Percentiles rank a stretch among this genome's conserved stretches.
phyloP scores from a whole-genome alignment of 257 asterid species.

The Nicotiana benthamiana region DNA sequence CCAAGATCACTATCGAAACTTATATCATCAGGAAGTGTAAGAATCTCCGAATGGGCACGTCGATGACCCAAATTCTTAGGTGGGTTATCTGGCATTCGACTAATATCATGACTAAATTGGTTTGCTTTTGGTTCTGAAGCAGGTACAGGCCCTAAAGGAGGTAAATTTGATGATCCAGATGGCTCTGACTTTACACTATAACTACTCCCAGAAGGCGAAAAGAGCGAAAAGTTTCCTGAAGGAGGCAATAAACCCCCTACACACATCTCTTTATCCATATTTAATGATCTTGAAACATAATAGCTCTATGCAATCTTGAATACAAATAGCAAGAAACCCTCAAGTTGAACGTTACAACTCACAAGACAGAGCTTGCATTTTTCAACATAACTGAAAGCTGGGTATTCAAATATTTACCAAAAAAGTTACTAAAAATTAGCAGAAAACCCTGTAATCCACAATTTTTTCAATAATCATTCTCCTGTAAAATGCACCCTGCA shows the following conservation, averaged over 20 bases:
- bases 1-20: conserved; percentile 90
- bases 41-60: conserved; percentile 85
- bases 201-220: conserved; percentile 46
- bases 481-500: background rate
- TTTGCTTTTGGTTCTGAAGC: conserved; percentile 30
- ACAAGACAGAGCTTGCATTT: background rate
- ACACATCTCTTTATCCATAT: conserved; percentile 70
- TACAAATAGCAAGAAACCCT: background rate
- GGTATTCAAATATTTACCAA: background rate
- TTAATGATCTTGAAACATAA: too few relatives aligned
- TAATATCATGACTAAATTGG: conserved; percentile 69
- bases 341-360: background rate
- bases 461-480: background rate
- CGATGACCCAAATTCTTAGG: conserved; percentile 72
- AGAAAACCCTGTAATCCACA: background rate
- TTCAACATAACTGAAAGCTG: background rate
- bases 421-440: background rate
- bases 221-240: conserved; percentile 54
- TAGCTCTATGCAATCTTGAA: too few relatives aligned
- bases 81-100: conserved; percentile 81
- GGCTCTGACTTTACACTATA: conserved; percentile 37
- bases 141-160: conserved; percentile 47
- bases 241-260: conserved; percentile 60
- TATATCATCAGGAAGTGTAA: conserved; percentile 81
- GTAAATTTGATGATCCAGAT: conserved; percentile 43